phyloP scores from a whole-genome alignment of 768 basidiomycete genomes.

The Melanogaster broomeanus region DNA sequence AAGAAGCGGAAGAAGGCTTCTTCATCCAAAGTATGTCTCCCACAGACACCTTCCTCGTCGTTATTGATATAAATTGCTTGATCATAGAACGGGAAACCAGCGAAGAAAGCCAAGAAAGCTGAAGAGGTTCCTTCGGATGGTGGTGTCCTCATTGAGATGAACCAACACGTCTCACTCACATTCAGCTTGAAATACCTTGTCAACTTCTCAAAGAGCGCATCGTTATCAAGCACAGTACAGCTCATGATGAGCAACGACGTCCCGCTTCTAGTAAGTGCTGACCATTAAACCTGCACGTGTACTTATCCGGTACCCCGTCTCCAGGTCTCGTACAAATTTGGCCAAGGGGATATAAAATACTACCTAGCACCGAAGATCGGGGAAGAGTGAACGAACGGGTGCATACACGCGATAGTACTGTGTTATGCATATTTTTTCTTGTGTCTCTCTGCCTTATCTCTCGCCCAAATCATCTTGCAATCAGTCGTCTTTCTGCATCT shows the following conservation, averaged over 20 bases:
- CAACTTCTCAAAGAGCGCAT: conserved; percentile 91
- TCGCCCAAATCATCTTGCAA: too few relatives aligned
- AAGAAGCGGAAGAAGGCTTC: conserved; percentile 71
- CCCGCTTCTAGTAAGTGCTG: conserved; percentile 69
- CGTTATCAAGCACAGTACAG: conserved; percentile 70
- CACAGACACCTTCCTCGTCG: not conserved
- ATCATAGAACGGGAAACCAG: conserved; percentile 37
- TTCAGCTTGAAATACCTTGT: conserved; percentile 97
- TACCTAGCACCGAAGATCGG: conserved; percentile 97
- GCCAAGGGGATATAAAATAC: conserved; percentile 87
- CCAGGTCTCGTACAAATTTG: conserved; percentile 88
- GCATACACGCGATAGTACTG: not conserved
- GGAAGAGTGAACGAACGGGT: conserved; percentile 55
- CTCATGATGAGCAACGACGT: conserved; percentile 93
- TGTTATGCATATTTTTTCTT: not conserved
- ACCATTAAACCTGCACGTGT: not conserved
- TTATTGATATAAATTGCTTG: not conserved
- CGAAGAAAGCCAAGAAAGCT: conserved; percentile 61
- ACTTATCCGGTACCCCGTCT: not conserved
- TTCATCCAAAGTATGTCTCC: conserved; percentile 46
- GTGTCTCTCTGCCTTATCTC: too few relatives aligned
- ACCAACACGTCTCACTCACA: conserved; percentile 86
- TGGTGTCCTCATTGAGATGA: conserved; percentile 81
- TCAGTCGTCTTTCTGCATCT: too few relatives aligned
- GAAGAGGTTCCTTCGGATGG: conserved; percentile 56